phyloP scores from a whole-genome alignment of 371 early-diverging fungal genomes.

The Nosema bombycis region DNA sequence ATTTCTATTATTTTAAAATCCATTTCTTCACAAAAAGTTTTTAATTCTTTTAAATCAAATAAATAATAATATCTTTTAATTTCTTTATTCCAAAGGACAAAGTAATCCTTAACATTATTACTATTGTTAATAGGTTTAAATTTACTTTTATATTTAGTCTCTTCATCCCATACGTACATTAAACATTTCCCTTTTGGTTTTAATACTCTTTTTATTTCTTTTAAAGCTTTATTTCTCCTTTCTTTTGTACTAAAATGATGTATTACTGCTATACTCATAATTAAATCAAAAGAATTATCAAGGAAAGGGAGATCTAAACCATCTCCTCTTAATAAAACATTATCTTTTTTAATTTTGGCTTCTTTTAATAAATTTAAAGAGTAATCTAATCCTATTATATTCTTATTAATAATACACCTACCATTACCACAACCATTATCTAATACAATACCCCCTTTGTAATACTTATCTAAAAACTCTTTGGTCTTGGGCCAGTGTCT shows the following conservation, averaged over 20 bases:
- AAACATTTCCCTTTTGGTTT: conserved; percentile 51
- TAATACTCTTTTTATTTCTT: conserved; percentile 45
- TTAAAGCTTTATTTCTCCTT: conserved; percentile 49
- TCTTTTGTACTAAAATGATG: conserved; percentile 62
- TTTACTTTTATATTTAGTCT: conserved; percentile 48
- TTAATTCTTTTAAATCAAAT: conserved; percentile 48
- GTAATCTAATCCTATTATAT: conserved; percentile 59
- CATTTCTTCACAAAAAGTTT: conserved; percentile 17
- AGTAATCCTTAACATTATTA: conserved; percentile 40
- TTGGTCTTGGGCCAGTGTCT: conserved; percentile 59
- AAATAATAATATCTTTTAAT: conserved; percentile 61
- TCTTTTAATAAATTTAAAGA: conserved; percentile 40
- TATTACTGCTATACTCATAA: conserved; percentile 63
- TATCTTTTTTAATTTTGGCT: conserved; percentile 3
- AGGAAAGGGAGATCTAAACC: conserved; percentile 42
- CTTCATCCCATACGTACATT: conserved; percentile 63
- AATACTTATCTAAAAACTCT: conserved; percentile 52
- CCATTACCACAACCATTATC: conserved; percentile 66
- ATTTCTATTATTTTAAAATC: conserved; percentile 44
- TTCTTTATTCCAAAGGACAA: conserved; percentile 58
- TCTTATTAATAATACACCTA: conserved; percentile 46
- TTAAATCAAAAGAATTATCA: conserved; percentile 52
- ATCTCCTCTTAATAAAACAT: conserved; percentile 47
- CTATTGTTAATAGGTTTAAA: conserved; percentile 44
- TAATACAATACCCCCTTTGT: conserved; percentile 38